Conservation (phyloP, 345 rosid genomes). For the Euphorbia pulcherrima region DNA sequence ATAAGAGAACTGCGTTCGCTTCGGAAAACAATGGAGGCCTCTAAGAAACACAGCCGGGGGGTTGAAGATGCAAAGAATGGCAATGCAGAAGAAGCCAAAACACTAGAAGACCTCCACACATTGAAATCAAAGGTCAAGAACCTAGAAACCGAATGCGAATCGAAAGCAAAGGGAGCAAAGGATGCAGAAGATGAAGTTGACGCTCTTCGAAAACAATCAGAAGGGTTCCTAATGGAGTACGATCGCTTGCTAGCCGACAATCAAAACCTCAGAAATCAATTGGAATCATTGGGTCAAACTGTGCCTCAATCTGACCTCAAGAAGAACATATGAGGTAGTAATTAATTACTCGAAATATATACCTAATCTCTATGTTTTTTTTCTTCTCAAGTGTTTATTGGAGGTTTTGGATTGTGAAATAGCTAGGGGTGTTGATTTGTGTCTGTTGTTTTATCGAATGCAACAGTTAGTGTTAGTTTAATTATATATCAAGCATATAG, state of each 20-base stretch:
- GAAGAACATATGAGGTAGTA: conserved; percentile 45
- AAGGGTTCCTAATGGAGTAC: conserved; percentile 63
- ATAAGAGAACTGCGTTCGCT: conserved; percentile 70
- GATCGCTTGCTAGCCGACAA: conserved; percentile 71
- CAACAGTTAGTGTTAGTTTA: too few relatives aligned
- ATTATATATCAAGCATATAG: too few relatives aligned
- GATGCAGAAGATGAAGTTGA: conserved; percentile 54
- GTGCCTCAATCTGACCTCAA: conserved; percentile 37
- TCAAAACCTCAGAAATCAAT: conserved; percentile 63
- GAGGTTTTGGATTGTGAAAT: not conserved
- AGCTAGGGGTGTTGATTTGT: too few relatives aligned
- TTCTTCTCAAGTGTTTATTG: not conserved
- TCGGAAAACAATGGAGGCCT: conserved; percentile 71
- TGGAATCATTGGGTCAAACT: conserved; percentile 47
- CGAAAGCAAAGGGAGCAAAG: conserved; percentile 50
- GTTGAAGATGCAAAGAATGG: conserved; percentile 57
- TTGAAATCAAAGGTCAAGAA: conserved; percentile 44
- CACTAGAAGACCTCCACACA: conserved; percentile 41
- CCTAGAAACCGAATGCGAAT: conserved; percentile 47
- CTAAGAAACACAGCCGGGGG: conserved; percentile 65
- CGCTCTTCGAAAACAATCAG: conserved; percentile 65
- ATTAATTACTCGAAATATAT: not conserved
- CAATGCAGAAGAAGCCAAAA: conserved; percentile 48
- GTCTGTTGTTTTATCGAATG: too few relatives aligned
- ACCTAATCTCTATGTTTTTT: not conserved